Evolutionary conservation across 139 green algal genomes (phyloP), one percentile per base, ranked within the genome.

Genomic region (Haematococcus sp.): DNA sequence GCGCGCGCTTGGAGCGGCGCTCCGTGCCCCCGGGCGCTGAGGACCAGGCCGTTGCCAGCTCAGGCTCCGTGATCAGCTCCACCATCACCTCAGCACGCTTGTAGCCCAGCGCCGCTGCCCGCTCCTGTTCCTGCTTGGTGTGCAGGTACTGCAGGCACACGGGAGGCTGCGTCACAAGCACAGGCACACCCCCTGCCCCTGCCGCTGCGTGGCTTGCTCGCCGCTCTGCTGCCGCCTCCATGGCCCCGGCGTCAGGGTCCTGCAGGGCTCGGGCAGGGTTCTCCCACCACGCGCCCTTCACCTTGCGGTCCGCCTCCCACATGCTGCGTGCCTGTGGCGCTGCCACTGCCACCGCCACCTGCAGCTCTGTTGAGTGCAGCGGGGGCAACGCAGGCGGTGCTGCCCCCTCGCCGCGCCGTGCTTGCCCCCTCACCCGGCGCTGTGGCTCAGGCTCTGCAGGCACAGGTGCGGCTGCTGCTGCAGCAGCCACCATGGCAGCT

Each of bases 1-100:
- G 81, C 0, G 76, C 77, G 1, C 87, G 73, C 69, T 83, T 86
- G 27, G 73, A 83, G 46, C 81, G 82, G 44, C 87, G 85, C 73
- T 91, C 85, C 20, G 17, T 34, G 16, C 40, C 58, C 2, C n/a
- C 25, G 28, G 23, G 23, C 2, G 22, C n/a, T 27, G 44, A 35
- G 9, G n/a, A 4, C 71, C 61, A 51, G 5, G 55, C 31, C 0
- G 20, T 44, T 32, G 54, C 71, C 31, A 78, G 63, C n/a, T 83
- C 69, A 13, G 49, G 51, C 49, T 65, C 52, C 3, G 56, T 34
- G 15, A 81, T 64, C 23, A 86, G 20, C 73, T 90, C 86, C 27
- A 90, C 78, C 71, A 91, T 70, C 3, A 91, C 67, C 56, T 91
- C 81, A 32, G 32, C 78, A 19, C 54, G 40, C 7, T 49, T 11